Percentiles rank a stretch among this genome's conserved stretches.
Conservation (phyloP, 192 early-diverging fungal genomes). For the Ambispora gerdemannii region DNA sequence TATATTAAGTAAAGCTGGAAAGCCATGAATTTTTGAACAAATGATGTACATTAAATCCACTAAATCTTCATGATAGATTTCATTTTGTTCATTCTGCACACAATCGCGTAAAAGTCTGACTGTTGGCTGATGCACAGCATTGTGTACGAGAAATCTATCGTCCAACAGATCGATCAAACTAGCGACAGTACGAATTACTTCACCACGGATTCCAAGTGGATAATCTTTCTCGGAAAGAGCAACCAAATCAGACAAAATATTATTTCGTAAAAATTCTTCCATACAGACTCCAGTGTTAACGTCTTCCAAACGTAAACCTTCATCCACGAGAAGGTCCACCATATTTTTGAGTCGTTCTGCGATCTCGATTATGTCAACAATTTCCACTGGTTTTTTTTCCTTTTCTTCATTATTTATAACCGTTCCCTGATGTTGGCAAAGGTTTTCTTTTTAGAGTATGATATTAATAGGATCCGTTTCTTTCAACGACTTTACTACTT, state of each 20-base stretch:
- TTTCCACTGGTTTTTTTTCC: slow-evolving; percentile 40
- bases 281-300: slow-evolving; percentile 78
- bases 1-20: slow-evolving; percentile 66
- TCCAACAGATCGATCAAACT: slow-evolving; percentile 82
- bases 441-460: background rate
- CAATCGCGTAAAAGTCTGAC: slow-evolving; percentile 70
- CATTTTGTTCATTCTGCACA: slow-evolving; percentile 55
- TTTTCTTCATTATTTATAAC: slow-evolving; percentile 17
- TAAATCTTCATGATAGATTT: slow-evolving; percentile 58
- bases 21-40: slow-evolving; percentile 77
- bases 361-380: slow-evolving; percentile 75
- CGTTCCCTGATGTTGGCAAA: background rate
- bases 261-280: slow-evolving; percentile 83
- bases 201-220: slow-evolving; percentile 75
- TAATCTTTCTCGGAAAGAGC: slow-evolving; percentile 71
- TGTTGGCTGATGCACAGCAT: slow-evolving; percentile 82
- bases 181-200: slow-evolving; percentile 75
- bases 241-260: slow-evolving; percentile 77
- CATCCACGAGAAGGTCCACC: slow-evolving; percentile 86
- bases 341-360: slow-evolving; percentile 70
- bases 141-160: slow-evolving; percentile 86
- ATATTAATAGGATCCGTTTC: background rate
- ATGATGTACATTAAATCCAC: slow-evolving; percentile 75
- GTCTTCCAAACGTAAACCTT: slow-evolving; percentile 74
- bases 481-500: background rate